These are phyloP conservation scores for Coffea eugenioides DNA, from an alignment of 257 asterid genomes.

Conservation along the genomic window DNA sequence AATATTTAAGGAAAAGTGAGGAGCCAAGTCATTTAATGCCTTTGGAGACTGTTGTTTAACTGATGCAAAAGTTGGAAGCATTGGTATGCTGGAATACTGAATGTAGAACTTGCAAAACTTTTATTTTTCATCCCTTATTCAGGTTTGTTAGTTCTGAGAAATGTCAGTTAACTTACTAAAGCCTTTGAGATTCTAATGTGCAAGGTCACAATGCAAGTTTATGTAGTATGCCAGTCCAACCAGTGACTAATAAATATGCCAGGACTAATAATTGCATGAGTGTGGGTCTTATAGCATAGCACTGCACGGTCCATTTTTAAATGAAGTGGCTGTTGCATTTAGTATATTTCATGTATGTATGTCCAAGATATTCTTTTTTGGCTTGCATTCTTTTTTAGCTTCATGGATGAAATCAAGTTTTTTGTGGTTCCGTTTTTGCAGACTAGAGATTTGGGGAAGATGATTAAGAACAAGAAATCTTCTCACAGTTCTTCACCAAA, in stretches of 20 bases:
- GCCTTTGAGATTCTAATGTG: not conserved
- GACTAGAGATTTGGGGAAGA: conserved; percentile 62
- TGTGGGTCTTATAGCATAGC: not conserved
- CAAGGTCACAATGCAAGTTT: not conserved
- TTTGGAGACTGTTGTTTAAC: too few species aligned
- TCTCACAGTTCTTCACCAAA: conserved; percentile 59
- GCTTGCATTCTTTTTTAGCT: not conserved
- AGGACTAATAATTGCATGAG: not conserved
- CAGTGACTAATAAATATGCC: not conserved
- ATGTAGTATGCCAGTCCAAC: not conserved
- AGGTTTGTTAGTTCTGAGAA: not conserved
- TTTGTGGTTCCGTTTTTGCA: conserved; percentile 27
- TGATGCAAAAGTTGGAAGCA: not conserved
- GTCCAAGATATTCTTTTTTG: not conserved
- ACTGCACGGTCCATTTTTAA: not conserved
- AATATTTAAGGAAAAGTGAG: not conserved
- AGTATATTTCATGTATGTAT: not conserved
- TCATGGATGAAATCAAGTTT: not conserved
- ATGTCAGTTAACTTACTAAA: not conserved
- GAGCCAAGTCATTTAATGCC: not conserved
- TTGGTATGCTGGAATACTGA: not conserved
- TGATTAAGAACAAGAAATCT: conserved; percentile 54
- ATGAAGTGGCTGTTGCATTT: not conserved
- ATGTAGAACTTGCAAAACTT: not conserved
- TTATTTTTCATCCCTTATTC: not conserved